These are phyloP conservation scores for Protostelium mycophagum DNA, from an alignment of 78 protist species.

Conservation along the genomic window DNA sequence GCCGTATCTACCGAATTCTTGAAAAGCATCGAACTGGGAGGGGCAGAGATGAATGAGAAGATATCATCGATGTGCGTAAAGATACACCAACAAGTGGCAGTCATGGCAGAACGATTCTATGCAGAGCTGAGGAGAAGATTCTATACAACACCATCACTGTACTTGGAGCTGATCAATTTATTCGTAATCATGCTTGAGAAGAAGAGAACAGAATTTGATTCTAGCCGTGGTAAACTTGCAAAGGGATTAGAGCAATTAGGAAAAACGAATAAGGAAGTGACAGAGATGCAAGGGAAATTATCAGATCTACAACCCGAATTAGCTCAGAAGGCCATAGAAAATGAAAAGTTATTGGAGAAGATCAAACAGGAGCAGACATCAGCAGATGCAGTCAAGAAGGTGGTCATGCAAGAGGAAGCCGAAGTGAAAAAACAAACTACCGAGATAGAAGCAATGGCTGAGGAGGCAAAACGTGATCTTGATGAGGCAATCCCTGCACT, in stretches of 20 bases:
- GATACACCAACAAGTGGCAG: conserved; percentile 20
- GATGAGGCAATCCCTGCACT: conserved; percentile 78
- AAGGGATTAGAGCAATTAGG: conserved; percentile 71
- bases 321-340: conserved; percentile 61
- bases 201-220: conserved; percentile 26
- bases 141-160: conserved; percentile 71
- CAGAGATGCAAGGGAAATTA: conserved; percentile 52
- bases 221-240: conserved; percentile 25
- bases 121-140: conserved; percentile 28
- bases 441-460: conserved; percentile 8
- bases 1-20: conserved; percentile 66
- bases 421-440: conserved; percentile 1
- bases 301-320: conserved; percentile 33
- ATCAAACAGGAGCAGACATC: conserved; percentile 18
- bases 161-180: conserved; percentile 48
- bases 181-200: conserved; percentile 31
- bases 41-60: conserved; percentile 5
- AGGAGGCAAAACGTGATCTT: conserved; percentile 69
- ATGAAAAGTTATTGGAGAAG: conserved; percentile 40
- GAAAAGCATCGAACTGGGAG: conserved; percentile 18
- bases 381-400: neutral
- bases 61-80: conserved; percentile 16
- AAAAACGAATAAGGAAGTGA: conserved; percentile 64
- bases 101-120: conserved; percentile 10
- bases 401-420: conserved; percentile 56